phyloP scores from a whole-genome alignment of 208 protist species.

The Trypanosoma rangeli region DNA sequence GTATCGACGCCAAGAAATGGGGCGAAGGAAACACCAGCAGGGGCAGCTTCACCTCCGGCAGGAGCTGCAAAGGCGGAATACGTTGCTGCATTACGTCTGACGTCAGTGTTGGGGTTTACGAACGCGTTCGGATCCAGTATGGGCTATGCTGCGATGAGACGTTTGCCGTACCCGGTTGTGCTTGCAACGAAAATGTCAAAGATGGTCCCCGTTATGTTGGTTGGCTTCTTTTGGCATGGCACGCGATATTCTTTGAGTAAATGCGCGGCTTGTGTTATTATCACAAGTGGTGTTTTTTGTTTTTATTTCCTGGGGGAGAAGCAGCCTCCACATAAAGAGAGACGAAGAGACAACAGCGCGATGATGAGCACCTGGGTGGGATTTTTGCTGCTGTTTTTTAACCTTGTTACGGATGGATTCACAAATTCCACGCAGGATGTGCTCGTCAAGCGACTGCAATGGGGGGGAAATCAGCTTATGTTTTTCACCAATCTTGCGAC shows the following conservation, averaged over 20 bases:
- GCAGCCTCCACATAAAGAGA: slow-evolving; percentile 2
- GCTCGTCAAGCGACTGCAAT: slow-evolving; percentile 57
- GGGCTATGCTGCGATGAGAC: slow-evolving; percentile 77
- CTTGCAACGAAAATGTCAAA: slow-evolving; percentile 87
- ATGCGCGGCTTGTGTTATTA: slow-evolving; percentile 49
- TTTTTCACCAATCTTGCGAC: slow-evolving; percentile 53
- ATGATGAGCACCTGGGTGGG: slow-evolving; percentile 27
- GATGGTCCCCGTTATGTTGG: slow-evolving; percentile 83
- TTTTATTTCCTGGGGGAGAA: slow-evolving; percentile 66
- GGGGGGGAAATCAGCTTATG: slow-evolving; percentile 69
- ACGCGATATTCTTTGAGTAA: slow-evolving; percentile 62
- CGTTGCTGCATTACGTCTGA: slow-evolving; percentile 4
- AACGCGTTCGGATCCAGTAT: slow-evolving; percentile 68
- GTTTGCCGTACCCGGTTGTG: slow-evolving; percentile 73
- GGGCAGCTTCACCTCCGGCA: too few relatives aligned
- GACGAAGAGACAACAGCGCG: not conserved
- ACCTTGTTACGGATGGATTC: slow-evolving; percentile 78
- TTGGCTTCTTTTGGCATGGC: slow-evolving; percentile 71
- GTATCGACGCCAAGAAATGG: not conserved
- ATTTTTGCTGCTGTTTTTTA: slow-evolving; percentile 53
- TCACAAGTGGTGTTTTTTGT: slow-evolving; percentile 58
- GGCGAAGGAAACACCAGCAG: not conserved
- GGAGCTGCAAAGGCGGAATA: not conserved
- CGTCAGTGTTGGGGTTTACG: slow-evolving; percentile 70
- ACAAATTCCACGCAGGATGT: slow-evolving; percentile 85